A percentile compares a stretch with the other conserved stretches of the same genome.
These are phyloP conservation scores for Euphorbia pulcherrima DNA, from an alignment of 345 rosid genomes.

Conservation along the genomic window DNA sequence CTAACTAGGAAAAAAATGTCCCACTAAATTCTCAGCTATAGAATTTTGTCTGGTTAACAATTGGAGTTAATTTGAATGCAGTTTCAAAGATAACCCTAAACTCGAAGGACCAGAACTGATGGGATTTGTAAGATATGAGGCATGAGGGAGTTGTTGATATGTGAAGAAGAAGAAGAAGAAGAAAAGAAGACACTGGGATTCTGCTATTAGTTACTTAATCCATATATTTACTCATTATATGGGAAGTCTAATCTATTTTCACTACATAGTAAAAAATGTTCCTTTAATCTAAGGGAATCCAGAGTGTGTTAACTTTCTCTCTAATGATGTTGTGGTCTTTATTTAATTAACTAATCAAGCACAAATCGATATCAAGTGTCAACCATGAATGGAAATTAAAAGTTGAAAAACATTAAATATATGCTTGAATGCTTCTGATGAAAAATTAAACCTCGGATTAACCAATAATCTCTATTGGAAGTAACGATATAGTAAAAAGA, in stretches of 20 bases:
- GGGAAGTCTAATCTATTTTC: slow-evolving; percentile 1
- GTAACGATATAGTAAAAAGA: no score
- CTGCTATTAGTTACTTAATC: neutral
- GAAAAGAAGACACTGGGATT: neutral
- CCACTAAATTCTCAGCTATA: no score
- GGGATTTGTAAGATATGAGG: slow-evolving; percentile 70
- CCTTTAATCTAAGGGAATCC: neutral
- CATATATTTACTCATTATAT: slow-evolving; percentile 27
- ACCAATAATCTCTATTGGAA: neutral
- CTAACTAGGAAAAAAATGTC: neutral
- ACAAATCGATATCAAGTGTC: no score
- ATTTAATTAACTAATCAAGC: no score
- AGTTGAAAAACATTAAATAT: no score
- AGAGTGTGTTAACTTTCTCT: neutral
- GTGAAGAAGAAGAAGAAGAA: no score
- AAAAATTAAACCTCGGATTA: neutral
- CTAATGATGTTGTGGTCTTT: neutral
- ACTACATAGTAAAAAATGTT: neutral
- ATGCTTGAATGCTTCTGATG: no score
- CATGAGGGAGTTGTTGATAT: slow-evolving; percentile 39
- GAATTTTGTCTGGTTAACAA: neutral
- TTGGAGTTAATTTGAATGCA: slow-evolving; percentile 19
- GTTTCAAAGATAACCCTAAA: slow-evolving; percentile 53
- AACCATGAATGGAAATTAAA: neutral
- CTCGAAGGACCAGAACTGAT: slow-evolving; percentile 71